A percentile compares a stretch with the other conserved stretches of the same genome.
These are phyloP conservation scores for Linum tenue DNA, from an alignment of 345 rosid species.

Conservation along the genomic window DNA sequence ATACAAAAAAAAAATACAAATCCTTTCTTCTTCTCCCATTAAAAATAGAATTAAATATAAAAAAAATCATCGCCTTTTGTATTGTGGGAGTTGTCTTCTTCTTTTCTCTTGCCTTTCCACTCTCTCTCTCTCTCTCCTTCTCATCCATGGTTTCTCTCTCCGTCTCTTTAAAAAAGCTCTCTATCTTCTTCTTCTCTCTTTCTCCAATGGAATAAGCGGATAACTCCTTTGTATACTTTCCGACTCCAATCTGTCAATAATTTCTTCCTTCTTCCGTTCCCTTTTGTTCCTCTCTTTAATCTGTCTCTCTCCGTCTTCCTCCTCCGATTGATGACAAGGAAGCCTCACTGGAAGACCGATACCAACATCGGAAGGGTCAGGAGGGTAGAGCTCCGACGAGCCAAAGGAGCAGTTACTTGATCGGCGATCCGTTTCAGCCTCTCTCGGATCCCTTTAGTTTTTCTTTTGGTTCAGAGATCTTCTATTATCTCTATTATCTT, in stretches of 20 bases:
- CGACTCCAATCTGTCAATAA: not conserved
- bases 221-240: not conserved
- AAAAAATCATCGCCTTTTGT: not conserved
- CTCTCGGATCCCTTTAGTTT: not conserved
- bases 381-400: slow-evolving; percentile 8
- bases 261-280: not conserved
- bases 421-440: slow-evolving; percentile 1
- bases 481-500: no score
- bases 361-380: slow-evolving; percentile 8
- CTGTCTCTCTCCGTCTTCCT: not conserved
- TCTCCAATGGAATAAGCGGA: not conserved
- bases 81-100: not conserved
- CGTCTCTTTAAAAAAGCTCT: not conserved
- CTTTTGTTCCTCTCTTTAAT: not conserved
- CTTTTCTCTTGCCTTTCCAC: not conserved
- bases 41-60: not conserved
- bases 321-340: slow-evolving; percentile 26
- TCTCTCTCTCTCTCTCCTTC: not conserved
- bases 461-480: not conserved
- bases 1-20: no score
- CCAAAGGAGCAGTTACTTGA: not conserved
- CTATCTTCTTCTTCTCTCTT: not conserved
- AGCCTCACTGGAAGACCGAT: slow-evolving; percentile 18
- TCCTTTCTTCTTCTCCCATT: not conserved
- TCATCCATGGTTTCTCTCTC: not conserved